Evolutionary conservation across 352 stramenopile genomes (phyloP).

Genomic region (Phytopythium litorale): DNA sequence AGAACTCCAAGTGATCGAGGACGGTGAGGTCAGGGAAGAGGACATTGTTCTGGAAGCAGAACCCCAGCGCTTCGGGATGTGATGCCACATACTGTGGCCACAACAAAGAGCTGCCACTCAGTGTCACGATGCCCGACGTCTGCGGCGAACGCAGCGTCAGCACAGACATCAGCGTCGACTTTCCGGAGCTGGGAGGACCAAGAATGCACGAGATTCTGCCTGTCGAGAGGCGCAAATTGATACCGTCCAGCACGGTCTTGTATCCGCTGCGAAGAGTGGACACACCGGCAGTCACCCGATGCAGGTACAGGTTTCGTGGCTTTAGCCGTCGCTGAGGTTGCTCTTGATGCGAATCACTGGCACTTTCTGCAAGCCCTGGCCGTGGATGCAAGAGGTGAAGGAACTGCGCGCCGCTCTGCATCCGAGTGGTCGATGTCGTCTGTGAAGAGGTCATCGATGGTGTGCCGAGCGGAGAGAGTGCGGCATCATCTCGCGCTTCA

Average conservation of each 20-base stretch:
- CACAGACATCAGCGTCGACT: slow-evolving; percentile 14
- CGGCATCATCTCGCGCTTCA: neutral
- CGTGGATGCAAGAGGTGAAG: neutral
- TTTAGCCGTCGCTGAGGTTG: neutral
- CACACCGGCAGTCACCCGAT: slow-evolving; percentile 9
- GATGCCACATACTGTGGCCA: slow-evolving; percentile 42
- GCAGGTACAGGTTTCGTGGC: slow-evolving; percentile 7
- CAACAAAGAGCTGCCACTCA: slow-evolving; percentile 32
- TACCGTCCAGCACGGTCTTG: slow-evolving; percentile 8
- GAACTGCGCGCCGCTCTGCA: slow-evolving; percentile 8
- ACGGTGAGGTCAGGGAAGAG: slow-evolving; percentile 71
- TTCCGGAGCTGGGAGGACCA: slow-evolving; percentile 5
- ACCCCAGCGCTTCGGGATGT: slow-evolving; percentile 35
- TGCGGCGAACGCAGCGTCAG: slow-evolving; percentile 18
- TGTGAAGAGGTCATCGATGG: slow-evolving; percentile 14
- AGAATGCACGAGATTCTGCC: slow-evolving; percentile 14
- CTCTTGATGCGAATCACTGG: neutral
- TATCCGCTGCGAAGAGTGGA: slow-evolving; percentile 1
- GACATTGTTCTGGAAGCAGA: slow-evolving; percentile 75
- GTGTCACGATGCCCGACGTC: slow-evolving; percentile 33
- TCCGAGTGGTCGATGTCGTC: slow-evolving; percentile 31
- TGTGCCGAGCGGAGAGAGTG: neutral
- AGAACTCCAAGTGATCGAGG: slow-evolving; percentile 55
- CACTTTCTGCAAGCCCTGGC: neutral
- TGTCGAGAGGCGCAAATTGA: slow-evolving; percentile 12